phyloP scores from a whole-genome alignment of 805 yeast genomes.

The Starmerella stigmatis region DNA sequence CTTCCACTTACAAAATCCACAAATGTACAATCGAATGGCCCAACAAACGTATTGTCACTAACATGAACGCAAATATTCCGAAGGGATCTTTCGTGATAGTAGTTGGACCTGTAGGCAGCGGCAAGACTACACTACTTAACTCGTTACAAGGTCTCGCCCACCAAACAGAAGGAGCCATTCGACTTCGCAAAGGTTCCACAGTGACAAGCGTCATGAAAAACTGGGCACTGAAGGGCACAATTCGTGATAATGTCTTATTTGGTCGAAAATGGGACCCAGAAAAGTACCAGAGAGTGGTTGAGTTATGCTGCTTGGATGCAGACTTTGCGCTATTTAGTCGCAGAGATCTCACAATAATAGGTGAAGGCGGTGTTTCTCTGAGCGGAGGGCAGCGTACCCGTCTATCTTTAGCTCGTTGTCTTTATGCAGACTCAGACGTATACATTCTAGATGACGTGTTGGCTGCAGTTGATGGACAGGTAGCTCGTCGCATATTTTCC shows the following conservation, averaged over 20 bases:
- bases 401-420: slow-evolving; percentile 64
- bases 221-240: slow-evolving; percentile 88
- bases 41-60: slow-evolving; percentile 41
- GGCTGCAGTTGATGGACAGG: slow-evolving; percentile 76
- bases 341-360: slow-evolving; percentile 69
- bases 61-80: slow-evolving; percentile 39
- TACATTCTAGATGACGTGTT: slow-evolving; percentile 64
- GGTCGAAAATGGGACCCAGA: slow-evolving; percentile 73
- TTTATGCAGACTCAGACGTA: slow-evolving; percentile 57
- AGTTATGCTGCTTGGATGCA: slow-evolving; percentile 69
- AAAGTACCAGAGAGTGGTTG: slow-evolving; percentile 44
- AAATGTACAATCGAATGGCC: slow-evolving; percentile 55
- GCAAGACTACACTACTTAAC: slow-evolving; percentile 77
- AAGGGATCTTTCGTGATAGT: slow-evolving; percentile 74
- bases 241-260: slow-evolving; percentile 64
- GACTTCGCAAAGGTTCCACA: slow-evolving; percentile 51
- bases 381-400: slow-evolving; percentile 85
- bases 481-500: slow-evolving; percentile 65
- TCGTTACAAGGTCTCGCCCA: slow-evolving; percentile 66
- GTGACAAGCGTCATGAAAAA: slow-evolving; percentile 66
- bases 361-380: slow-evolving; percentile 71
- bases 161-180: slow-evolving; percentile 54
- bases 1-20: slow-evolving; percentile 22
- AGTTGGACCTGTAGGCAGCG: slow-evolving; percentile 84
- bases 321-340: slow-evolving; percentile 60